These are phyloP conservation scores for Polyrhizophydium stewartii DNA, from an alignment of 371 early-diverging fungal species.

Conservation along the genomic window DNA sequence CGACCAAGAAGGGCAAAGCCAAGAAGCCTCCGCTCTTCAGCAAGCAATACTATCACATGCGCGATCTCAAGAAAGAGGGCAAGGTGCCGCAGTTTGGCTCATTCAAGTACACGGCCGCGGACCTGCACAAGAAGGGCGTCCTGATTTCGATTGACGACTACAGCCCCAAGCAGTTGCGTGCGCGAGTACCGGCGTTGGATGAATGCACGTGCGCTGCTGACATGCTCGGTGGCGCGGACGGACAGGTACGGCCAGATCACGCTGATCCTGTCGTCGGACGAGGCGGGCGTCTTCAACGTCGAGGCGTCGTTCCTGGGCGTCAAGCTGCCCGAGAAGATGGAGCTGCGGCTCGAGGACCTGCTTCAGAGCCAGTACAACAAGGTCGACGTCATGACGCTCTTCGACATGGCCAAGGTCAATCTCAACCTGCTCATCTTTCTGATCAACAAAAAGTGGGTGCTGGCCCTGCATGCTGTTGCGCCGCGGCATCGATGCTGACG, in stretches of 20 bases:
- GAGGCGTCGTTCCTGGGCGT: slow-evolving; percentile 80
- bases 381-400: slow-evolving; percentile 76
- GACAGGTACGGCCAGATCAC: slow-evolving; percentile 78
- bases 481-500: too few relatives aligned
- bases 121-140: slow-evolving; percentile 88
- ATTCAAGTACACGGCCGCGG: slow-evolving; percentile 94
- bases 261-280: slow-evolving; percentile 88
- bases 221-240: background rate
- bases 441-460: slow-evolving; percentile 92
- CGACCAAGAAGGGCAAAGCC: slow-evolving; percentile 58
- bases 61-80: slow-evolving; percentile 77
- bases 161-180: slow-evolving; percentile 68
- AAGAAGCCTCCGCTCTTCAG: slow-evolving; percentile 78
- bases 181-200: too few relatives aligned
- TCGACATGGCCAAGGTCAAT: slow-evolving; percentile 92
- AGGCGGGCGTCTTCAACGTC: slow-evolving; percentile 83
- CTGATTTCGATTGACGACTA: slow-evolving; percentile 77
- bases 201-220: background rate
- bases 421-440: slow-evolving; percentile 90
- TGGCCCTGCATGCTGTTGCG: too few relatives aligned
- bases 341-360: slow-evolving; percentile 87
- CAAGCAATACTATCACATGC: slow-evolving; percentile 89
- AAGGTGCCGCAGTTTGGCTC: slow-evolving; percentile 94
- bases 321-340: slow-evolving; percentile 71
- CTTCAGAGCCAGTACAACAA: slow-evolving; percentile 91